Evolutionary conservation across 352 stramenopile genomes (phyloP).

Genomic region (Pythium phragmitis): DNA sequence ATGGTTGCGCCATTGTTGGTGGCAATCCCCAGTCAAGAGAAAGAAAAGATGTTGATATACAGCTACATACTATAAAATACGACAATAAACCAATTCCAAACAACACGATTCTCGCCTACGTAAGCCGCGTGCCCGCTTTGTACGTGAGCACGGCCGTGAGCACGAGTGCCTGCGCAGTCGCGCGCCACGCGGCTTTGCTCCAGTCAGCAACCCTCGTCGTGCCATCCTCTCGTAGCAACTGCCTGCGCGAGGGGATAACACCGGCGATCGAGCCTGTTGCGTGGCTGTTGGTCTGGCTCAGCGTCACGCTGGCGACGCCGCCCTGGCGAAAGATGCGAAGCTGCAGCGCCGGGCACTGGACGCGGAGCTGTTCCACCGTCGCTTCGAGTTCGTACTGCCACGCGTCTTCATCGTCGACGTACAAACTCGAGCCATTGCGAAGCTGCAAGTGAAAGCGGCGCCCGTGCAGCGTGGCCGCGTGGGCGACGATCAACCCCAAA

Average conservation of each 20-base stretch:
- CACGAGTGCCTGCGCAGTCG: constrained; percentile 5
- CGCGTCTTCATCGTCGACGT: constrained; percentile 1
- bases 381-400: constrained; percentile 10
- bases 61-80: background rate
- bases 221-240: background rate
- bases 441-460: constrained; percentile 11
- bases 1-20: no score
- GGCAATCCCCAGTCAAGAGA: no score
- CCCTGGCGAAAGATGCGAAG: constrained; percentile 9
- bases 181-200: constrained; percentile 6
- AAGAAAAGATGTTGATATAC: no score
- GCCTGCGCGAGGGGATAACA: background rate
- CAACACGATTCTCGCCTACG: background rate
- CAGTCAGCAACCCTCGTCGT: background rate
- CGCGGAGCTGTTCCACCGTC: background rate
- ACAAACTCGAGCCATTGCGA: constrained; percentile 17
- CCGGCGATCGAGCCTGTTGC: background rate
- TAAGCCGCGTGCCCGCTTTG: background rate
- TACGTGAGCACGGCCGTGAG: background rate
- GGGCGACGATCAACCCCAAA: constrained; percentile 2
- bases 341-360: background rate
- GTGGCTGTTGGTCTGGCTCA: background rate
- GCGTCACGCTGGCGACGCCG: constrained; percentile 1
- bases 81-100: background rate
- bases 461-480: background rate